These are phyloP conservation scores for Microbotryum saponariae DNA, from an alignment of 1,284 basidiomycete genomes.

Conservation along the genomic window DNA sequence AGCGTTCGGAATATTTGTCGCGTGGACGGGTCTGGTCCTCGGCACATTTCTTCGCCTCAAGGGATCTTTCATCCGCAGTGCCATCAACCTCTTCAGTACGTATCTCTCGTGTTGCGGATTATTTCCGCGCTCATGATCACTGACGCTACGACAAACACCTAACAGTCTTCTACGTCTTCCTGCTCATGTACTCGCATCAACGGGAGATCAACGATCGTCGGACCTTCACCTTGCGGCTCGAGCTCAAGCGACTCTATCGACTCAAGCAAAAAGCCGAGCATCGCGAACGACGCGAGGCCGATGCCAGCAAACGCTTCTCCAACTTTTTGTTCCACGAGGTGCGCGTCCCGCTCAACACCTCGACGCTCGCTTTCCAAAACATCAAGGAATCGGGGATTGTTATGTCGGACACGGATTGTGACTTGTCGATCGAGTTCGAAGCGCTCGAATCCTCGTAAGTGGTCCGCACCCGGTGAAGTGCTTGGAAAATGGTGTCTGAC, in stretches of 20 bases:
- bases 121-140: too few species aligned
- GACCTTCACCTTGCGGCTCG: conserved; percentile 55
- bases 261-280: neutral
- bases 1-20: conserved; percentile 53
- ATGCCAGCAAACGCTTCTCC: conserved; percentile 21
- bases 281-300: conserved; percentile 2
- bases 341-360: conserved; percentile 84
- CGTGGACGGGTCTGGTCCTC: conserved; percentile 31
- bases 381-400: conserved; percentile 58
- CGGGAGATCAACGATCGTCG: conserved; percentile 52
- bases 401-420: conserved; percentile 49
- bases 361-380: conserved; percentile 69
- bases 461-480: too few species aligned
- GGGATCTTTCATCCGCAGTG: conserved; percentile 15
- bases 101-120: too few species aligned
- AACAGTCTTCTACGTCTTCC: conserved; percentile 48
- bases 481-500: too few species aligned
- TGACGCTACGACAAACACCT: neutral
- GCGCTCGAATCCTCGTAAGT: conserved; percentile 51
- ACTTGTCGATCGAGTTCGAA: conserved; percentile 67
- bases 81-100: neutral
- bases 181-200: conserved; percentile 43
- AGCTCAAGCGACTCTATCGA: conserved; percentile 52
- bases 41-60: conserved; percentile 13
- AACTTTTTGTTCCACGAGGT: conserved; percentile 52